Evolutionary conservation across 768 basidiomycete species (phyloP).

Genomic region (Hemileccinum rubropunctum): DNA sequence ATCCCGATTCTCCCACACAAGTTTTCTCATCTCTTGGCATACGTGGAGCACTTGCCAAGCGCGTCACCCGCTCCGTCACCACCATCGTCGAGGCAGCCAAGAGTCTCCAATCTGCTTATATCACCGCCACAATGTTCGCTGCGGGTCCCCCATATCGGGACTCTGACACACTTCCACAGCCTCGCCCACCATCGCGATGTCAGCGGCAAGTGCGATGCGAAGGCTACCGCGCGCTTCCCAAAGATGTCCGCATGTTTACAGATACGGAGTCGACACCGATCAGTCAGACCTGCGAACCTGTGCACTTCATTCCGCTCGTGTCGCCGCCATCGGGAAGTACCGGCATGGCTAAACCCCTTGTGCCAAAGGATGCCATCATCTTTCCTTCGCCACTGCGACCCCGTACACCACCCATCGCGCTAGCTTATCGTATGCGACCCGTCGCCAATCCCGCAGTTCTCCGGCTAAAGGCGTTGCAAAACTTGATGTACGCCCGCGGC

Average conservation of each 20-base stretch:
- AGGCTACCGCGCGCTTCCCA: conserved; percentile 42
- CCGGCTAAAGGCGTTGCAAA: conserved; percentile 59
- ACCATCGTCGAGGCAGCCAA: conserved; percentile 51
- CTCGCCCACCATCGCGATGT: conserved; percentile 4
- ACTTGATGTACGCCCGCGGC: conserved; percentile 45
- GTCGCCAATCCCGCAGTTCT: conserved; percentile 61
- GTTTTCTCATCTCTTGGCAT: conserved; percentile 3
- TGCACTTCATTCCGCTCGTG: conserved; percentile 42
- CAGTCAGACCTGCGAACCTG: conserved; percentile 20
- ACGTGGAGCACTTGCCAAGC: conserved; percentile 19
- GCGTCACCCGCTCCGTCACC: conserved; percentile 36
- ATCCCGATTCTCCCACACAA: background rate
- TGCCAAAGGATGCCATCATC: conserved; percentile 38
- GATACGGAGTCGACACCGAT: conserved; percentile 4
- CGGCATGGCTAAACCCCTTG: conserved; percentile 22
- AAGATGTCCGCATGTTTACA: conserved; percentile 46
- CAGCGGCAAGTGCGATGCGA: conserved; percentile 27
- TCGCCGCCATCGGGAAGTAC: conserved; percentile 32
- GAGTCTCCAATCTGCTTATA: conserved; percentile 57
- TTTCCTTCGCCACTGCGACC: conserved; percentile 43
- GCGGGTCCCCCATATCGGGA: conserved; percentile 30
- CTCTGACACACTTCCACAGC: conserved; percentile 18
- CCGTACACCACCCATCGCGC: conserved; percentile 28
- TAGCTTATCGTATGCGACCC: conserved; percentile 50
- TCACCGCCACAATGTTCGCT: conserved; percentile 50